Base-by-base conservation (phyloP, 2,329 filamentous ascomycete species). In the Stachybotrys chartarum region DNA sequence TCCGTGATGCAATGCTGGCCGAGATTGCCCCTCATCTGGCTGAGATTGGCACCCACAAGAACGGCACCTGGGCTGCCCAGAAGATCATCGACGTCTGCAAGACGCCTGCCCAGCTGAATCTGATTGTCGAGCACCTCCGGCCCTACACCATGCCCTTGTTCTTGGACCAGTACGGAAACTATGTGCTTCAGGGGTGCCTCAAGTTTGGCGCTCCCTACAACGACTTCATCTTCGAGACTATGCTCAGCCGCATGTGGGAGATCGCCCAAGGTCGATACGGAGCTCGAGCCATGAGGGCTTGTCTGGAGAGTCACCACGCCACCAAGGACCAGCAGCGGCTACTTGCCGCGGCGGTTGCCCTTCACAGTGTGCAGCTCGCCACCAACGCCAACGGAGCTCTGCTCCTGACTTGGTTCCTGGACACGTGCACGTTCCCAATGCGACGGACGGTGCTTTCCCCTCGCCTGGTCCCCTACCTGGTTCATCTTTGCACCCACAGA, bases 31-130 rank as follows among this genome's bases (percentile, higher is more conserved):
- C 93, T 56, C 92, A 97, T 68, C 82, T 97, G 69, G 91, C 93
- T 30, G 92, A 97, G 73, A 97, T 97, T 72, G 94, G 94, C 64
- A 86, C 97, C 7, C 94, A 99, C 81, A 99, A 99, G 82, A 99
- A 99, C 66, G 94, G 94, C 59, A 99, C 94, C 1, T 99, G 94
- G 94, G 94, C 94, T 54, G 94, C 94, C 1, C 94, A 99, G 74
- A 99, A 97, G 80, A 97, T 99, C 66, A 97, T 99, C 63, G 93
- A 97, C 66, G 91, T 96, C 7, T 93, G 91, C 70, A 91, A 94
- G 73, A 91, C 88, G 1, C 85, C 88, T 6, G 76, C 78, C 46
- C 92, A 97, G 73, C 93, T 94, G 86, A 75, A 78, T 50, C 77
- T 91, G 74, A 93, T 99, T 66, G 88, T 94, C 31, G 85, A 96